Evolutionary conservation across 805 yeast species (phyloP).

Genomic region (Kuraishia ogatae): DNA sequence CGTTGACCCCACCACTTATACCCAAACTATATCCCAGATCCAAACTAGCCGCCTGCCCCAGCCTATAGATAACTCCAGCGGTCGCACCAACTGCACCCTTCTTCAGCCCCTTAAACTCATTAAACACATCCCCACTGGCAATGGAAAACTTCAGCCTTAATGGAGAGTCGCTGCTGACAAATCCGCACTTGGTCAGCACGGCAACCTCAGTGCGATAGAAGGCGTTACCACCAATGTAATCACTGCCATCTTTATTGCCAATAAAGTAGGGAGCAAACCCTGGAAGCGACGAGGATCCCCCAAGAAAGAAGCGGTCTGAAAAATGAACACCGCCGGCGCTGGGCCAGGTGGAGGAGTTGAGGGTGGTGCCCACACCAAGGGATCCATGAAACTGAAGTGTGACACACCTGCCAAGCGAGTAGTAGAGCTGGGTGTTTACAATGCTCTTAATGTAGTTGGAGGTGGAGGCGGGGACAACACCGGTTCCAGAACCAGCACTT

Average conservation of each 20-base stretch:
- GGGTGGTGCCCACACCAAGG: conserved; percentile 47
- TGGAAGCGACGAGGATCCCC: conserved; percentile 68
- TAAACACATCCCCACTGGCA: conserved; percentile 54
- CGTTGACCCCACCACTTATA: conserved; percentile 39
- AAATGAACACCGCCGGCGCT: conserved; percentile 49
- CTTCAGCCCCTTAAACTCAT: conserved; percentile 12
- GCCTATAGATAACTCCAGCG: conserved; percentile 50
- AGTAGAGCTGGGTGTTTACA: conserved; percentile 19
- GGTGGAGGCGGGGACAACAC: conserved; percentile 13
- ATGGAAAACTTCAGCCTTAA: conserved; percentile 56
- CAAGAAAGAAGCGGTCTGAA: conserved; percentile 75
- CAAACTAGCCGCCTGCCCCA: conserved; percentile 52
- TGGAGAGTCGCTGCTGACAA: conserved; percentile 35
- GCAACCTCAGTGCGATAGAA: conserved; percentile 50
- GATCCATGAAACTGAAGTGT: conserved; percentile 42
- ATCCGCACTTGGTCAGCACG: conserved; percentile 53
- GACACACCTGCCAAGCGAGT: conserved; percentile 34
- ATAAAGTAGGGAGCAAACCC: conserved; percentile 62
- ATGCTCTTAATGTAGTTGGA: conserved; percentile 28
- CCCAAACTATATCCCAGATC: conserved; percentile 62
- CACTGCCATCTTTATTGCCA: conserved; percentile 49
- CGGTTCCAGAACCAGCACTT: conserved; percentile 15
- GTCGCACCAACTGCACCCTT: conserved; percentile 49
- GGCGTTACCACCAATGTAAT: conserved; percentile 61
- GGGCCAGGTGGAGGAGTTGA: conserved; percentile 19